Evolutionary conservation across 2,329 filamentous ascomycete genomes (phyloP).

Genomic region (Metarhizium sp.): DNA sequence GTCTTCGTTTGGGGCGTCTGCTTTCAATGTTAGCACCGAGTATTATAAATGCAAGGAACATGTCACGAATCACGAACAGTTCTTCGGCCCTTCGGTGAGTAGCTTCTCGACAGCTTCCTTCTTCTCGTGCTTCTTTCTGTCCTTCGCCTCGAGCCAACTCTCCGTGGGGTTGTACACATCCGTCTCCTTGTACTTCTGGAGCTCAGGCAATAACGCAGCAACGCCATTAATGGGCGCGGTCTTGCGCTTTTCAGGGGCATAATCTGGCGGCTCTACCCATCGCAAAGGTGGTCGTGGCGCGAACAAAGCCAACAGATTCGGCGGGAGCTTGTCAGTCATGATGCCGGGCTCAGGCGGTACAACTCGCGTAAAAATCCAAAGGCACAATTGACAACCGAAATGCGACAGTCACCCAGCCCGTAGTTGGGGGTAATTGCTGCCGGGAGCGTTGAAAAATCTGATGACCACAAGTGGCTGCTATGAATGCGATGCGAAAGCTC

Average conservation of each 20-base stretch:
- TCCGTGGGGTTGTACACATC: constrained; percentile 75
- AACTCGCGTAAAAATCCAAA: not conserved
- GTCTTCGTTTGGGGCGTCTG: constrained; percentile 77
- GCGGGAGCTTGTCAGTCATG: constrained; percentile 96
- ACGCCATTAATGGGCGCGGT: constrained; percentile 66
- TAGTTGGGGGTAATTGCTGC: not conserved
- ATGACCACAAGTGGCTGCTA: not conserved
- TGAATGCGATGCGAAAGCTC: not conserved
- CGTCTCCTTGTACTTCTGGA: constrained; percentile 69
- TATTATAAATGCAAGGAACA: not conserved
- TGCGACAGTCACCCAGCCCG: not conserved
- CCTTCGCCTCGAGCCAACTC: constrained; percentile 83
- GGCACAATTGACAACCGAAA: not conserved
- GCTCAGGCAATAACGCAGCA: constrained; percentile 62
- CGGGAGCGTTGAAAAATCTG: not conserved
- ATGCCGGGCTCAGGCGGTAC: constrained; percentile 2
- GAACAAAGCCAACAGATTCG: constrained; percentile 87
- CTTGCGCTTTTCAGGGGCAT: constrained; percentile 71
- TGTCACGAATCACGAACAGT: constrained; percentile 46
- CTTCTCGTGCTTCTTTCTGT: constrained; percentile 77
- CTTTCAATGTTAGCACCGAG: not conserved
- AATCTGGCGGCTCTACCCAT: constrained; percentile 76
- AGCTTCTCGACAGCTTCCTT: constrained; percentile 56
- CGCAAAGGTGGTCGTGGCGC: constrained; percentile 85
- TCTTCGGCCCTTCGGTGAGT: constrained; percentile 52